Conservation (phyloP, 805 yeast genomes). For the Soucietia sequanensis region DNA sequence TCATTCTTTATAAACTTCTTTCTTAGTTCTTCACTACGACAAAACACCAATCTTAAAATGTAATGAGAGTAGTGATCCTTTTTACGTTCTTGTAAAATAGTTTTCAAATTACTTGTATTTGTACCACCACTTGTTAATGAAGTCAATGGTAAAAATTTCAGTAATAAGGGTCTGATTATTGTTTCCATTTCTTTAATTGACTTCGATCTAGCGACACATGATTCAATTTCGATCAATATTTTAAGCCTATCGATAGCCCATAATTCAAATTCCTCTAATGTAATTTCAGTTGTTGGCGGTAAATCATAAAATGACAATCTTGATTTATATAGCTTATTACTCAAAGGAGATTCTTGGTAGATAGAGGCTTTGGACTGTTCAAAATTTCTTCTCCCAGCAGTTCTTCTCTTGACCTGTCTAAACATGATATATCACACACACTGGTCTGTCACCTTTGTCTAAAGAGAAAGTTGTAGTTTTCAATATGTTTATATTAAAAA, state of each 20-base stretch:
- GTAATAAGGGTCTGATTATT: constrained; percentile 62
- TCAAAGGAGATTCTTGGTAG: constrained; percentile 23
- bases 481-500: too few relatives aligned
- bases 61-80: constrained; percentile 94
- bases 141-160: constrained; percentile 63
- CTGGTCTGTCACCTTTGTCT: too few relatives aligned
- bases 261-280: constrained; percentile 86
- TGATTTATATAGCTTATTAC: constrained; percentile 44
- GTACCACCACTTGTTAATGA: constrained; percentile 13
- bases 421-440: too few relatives aligned
- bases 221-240: constrained; percentile 80
- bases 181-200: constrained; percentile 62
- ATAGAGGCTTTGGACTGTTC: constrained; percentile 30
- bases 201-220: constrained; percentile 64
- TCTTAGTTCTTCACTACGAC: constrained; percentile 81
- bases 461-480: too few relatives aligned
- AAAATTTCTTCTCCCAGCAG: constrained; percentile 71
- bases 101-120: constrained; percentile 26
- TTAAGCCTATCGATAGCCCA: constrained; percentile 95
- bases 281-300: constrained; percentile 84
- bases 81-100: constrained; percentile 56
- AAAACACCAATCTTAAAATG: constrained; percentile 84
- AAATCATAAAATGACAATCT: constrained; percentile 70
- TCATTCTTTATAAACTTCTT: constrained; percentile 79
- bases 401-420: constrained; percentile 70